These are phyloP conservation scores for Castanea crenata DNA, from an alignment of 306 rosid genomes.

Conservation along the genomic window DNA sequence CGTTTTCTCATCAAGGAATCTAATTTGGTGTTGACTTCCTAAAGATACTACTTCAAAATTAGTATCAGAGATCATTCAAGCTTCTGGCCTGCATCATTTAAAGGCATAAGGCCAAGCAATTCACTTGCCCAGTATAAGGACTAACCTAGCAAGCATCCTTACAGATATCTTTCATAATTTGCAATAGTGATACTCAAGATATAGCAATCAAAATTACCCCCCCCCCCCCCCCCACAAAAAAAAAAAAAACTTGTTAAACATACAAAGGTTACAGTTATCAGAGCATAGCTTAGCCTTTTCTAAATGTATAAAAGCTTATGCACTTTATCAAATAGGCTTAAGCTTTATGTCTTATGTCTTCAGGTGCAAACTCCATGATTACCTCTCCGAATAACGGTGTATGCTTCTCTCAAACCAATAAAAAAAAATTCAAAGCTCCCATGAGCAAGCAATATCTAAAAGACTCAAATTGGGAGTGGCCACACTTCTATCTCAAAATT, in stretches of 20 bases:
- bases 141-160: background rate
- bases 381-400: background rate
- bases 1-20: too few species aligned
- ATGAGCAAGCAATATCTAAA: background rate
- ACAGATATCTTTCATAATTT: background rate
- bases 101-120: constrained; percentile 7
- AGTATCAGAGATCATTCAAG: too few species aligned
- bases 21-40: too few species aligned
- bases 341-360: too few species aligned
- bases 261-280: background rate
- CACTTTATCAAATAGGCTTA: too few species aligned
- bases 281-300: background rate
- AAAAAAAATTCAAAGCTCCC: background rate
- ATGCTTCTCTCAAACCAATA: background rate
- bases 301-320: too few species aligned
- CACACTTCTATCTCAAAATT: background rate
- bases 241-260: background rate
- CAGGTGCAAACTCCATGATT: background rate
- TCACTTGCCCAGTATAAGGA: background rate
- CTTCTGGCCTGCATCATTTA: background rate
- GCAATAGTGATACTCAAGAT: background rate
- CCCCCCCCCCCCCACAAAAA: too few species aligned
- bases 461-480: background rate
- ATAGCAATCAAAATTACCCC: background rate
- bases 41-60: too few species aligned